Percentiles rank a stretch among this genome's conserved stretches.
Evolutionary conservation across 2,329 filamentous ascomycete genomes (phyloP).

Genomic region (Biscogniauxia mediterranea): DNA sequence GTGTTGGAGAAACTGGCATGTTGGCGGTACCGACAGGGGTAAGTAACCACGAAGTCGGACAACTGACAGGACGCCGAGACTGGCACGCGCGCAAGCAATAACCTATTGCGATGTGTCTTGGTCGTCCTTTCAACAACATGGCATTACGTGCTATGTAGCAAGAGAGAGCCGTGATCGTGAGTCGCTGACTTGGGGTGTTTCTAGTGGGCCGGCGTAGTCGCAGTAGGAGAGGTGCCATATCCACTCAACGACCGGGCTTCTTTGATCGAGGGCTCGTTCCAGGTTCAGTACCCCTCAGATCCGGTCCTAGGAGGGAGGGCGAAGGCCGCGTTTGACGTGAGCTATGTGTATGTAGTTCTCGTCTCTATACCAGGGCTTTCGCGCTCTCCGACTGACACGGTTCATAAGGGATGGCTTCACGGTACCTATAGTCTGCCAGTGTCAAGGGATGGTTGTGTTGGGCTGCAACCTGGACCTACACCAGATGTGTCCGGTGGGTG

Average conservation of each 20-base stretch:
- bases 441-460: slow-evolving; percentile 9
- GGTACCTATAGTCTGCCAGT: slow-evolving; percentile 24
- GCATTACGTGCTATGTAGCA: too few relatives aligned
- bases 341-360: slow-evolving; percentile 25
- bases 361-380: neutral
- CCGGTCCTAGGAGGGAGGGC: neutral
- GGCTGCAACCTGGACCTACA: slow-evolving; percentile 26
- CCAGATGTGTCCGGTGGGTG: slow-evolving; percentile 20
- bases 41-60: slow-evolving; percentile 6
- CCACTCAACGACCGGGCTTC: slow-evolving; percentile 15
- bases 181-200: slow-evolving; percentile 4
- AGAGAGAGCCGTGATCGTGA: too few relatives aligned
- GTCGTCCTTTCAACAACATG: too few relatives aligned
- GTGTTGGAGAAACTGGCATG: slow-evolving; percentile 5
- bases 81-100: neutral
- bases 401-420: slow-evolving; percentile 24
- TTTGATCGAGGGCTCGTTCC: slow-evolving; percentile 23
- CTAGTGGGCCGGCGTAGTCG: slow-evolving; percentile 24
- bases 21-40: slow-evolving; percentile 21
- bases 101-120: too few relatives aligned
- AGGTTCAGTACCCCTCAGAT: neutral
- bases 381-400: slow-evolving; percentile 1
- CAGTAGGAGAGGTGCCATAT: slow-evolving; percentile 16
- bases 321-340: slow-evolving; percentile 21
- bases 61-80: too few relatives aligned